phyloP scores from a whole-genome alignment of 371 early-diverging fungal genomes.

The Gilbertella persicaria region DNA sequence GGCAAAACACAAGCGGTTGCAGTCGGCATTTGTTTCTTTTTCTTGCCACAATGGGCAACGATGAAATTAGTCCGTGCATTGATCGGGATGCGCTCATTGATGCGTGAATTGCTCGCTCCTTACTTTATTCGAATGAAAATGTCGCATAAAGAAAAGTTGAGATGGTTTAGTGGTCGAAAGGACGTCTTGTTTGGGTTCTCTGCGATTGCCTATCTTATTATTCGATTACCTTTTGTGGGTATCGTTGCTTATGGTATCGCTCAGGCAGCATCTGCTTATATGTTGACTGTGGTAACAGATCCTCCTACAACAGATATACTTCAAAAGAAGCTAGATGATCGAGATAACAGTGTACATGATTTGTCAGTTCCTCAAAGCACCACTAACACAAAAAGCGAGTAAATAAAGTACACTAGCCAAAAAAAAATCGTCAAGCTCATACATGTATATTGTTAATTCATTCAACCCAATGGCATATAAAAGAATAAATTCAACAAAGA shows the following conservation, averaged over 20 bases:
- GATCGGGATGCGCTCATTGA: conserved; percentile 63
- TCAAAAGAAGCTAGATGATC: neutral
- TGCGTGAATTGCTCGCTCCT: conserved; percentile 66
- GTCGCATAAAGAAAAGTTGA: conserved; percentile 49
- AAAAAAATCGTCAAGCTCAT: too few species aligned
- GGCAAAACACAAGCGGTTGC: conserved; percentile 49
- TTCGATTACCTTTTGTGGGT: conserved; percentile 54
- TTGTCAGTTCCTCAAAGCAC: neutral
- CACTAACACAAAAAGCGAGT: neutral
- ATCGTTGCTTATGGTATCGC: conserved; percentile 58
- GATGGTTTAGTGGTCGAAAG: conserved; percentile 65
- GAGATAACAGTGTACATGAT: conserved; percentile 4
- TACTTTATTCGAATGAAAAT: conserved; percentile 65
- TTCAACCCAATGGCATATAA: too few species aligned
- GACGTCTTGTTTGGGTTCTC: conserved; percentile 67
- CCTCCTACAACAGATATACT: conserved; percentile 34
- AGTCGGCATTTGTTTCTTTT: conserved; percentile 47
- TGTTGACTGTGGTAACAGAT: conserved; percentile 56
- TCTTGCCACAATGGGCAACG: conserved; percentile 45
- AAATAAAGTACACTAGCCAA: too few species aligned
- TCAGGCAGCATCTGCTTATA: conserved; percentile 61
- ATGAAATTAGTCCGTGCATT: conserved; percentile 54
- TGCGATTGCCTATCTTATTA: conserved; percentile 57
- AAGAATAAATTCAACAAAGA: too few species aligned
- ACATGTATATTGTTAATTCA: too few species aligned